Evolutionary conservation across 2,329 filamentous ascomycete genomes (phyloP).

Genomic region (Coniochaeta pulveracea): DNA sequence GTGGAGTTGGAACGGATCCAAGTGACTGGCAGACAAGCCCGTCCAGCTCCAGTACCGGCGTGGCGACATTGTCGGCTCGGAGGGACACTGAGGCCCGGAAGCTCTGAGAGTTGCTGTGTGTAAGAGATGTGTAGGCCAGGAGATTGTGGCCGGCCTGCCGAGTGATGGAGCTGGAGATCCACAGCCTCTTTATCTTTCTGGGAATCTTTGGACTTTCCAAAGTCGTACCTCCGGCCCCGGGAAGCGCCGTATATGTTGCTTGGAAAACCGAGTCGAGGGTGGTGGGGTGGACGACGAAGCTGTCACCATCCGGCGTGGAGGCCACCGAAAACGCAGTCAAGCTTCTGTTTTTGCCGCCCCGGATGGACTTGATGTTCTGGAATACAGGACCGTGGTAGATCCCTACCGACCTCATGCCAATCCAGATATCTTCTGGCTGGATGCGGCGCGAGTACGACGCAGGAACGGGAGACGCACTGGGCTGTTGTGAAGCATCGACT

Average conservation of each 20-base stretch:
- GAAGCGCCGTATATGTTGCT: constrained; percentile 10
- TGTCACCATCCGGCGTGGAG: constrained; percentile 11
- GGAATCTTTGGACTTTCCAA: constrained; percentile 20
- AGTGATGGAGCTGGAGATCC: constrained; percentile 23
- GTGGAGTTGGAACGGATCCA: no score
- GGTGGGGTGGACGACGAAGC: constrained; percentile 13
- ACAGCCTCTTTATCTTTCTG: constrained; percentile 24
- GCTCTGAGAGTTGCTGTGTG: no score
- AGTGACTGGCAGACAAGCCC: no score
- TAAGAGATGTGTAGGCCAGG: no score
- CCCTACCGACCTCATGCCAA: constrained; percentile 7
- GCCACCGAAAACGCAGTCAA: constrained; percentile 11
- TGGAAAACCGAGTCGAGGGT: constrained; percentile 14
- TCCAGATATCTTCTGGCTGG: no score
- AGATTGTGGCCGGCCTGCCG: constrained; percentile 6
- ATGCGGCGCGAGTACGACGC: no score
- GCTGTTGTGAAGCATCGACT: no score
- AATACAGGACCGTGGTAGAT: constrained; percentile 14
- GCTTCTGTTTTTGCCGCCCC: constrained; percentile 8
- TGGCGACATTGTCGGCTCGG: no score
- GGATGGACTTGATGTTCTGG: constrained; percentile 13
- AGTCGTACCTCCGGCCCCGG: constrained; percentile 7
- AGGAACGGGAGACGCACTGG: no score
- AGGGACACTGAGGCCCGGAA: no score
- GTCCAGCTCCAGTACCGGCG: no score